Evolutionary conservation across 2,329 filamentous ascomycete species (phyloP), one percentile per base, ranked within the genome.

Genomic region (Dactylellina drechsleri): DNA sequence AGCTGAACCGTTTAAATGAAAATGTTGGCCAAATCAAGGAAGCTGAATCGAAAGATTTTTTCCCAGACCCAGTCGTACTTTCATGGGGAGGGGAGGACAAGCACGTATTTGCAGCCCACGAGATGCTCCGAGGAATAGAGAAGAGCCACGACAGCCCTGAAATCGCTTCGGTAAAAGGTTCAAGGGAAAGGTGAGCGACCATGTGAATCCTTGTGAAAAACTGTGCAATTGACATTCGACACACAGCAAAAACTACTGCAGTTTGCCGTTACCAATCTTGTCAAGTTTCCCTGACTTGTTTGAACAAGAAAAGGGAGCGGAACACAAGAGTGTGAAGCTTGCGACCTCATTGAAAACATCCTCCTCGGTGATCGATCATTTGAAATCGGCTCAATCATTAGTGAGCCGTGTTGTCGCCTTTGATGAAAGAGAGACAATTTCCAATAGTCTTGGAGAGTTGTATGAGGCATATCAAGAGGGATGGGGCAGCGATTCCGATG

Each of bases 401-500:
- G 88, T 91, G 12, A 83, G 86, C 15, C 86, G 89, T 76, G 85
- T 87, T 10, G 85, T 93, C 15, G 84, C 85, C 0, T 79, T 94
- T 2, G 92, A 96, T 73, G 93, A 98, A 80, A 87, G 94, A 49
- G 95, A 99, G 82, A 85, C 85, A 1, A 84, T 98, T n/a, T 87
- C 88, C 53, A 95, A 96, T 80, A 89, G 91, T 12, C 84, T 99
- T 45, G 89, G 91, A 23, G 90, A 91, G 73, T 89, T 98, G 79
- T 90, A 91, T 0, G 93, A 97, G 80, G 91, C 91, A 73, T 98
- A 97, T 81, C 89, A 92, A 78, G 92, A 95, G 76, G 92, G 92
- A 0, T 97, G 92, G 91, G 89, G 88, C 12, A 92, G 90, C 79
- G 92, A 89, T 23, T 90, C 88, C 70, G 91, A 92, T 78, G 86